phyloP scores from a whole-genome alignment of 2,329 filamentous ascomycete species.

The Paecilomyces niveus region DNA sequence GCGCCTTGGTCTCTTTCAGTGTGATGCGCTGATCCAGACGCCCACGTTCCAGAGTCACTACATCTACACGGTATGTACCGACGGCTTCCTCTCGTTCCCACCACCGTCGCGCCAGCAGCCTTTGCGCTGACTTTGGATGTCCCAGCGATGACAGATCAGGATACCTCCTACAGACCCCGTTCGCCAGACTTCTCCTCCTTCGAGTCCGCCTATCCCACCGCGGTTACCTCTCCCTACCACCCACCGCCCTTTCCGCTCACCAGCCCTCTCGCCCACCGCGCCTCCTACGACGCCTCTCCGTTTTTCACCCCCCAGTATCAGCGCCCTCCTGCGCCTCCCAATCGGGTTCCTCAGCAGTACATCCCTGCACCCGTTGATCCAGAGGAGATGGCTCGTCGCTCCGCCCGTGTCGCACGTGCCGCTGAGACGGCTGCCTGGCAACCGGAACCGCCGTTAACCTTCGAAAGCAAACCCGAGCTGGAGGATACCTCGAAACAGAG shows the following conservation, averaged over 20 bases:
- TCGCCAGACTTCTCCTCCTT: conserved; percentile 47
- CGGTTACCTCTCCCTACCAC: conserved; percentile 24
- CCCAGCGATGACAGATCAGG: conserved; percentile 38
- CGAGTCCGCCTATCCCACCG: conserved; percentile 32
- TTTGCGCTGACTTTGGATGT: background rate
- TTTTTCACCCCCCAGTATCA: conserved; percentile 37
- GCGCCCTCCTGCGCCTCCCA: conserved; percentile 13
- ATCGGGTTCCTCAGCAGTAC: conserved; percentile 29
- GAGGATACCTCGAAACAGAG: conserved; percentile 16
- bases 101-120: conserved; percentile 1
- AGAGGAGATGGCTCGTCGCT: conserved; percentile 37
- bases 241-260: conserved; percentile 21
- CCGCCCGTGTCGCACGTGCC: conserved; percentile 26
- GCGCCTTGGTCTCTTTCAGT: background rate
- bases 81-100: background rate
- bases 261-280: conserved; percentile 29
- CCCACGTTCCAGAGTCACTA: background rate
- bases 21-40: conserved; percentile 7
- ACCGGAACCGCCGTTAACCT: conserved; percentile 13
- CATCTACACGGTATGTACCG: background rate
- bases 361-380: conserved; percentile 22
- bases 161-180: conserved; percentile 40
- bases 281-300: conserved; percentile 41
- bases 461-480: conserved; percentile 8
- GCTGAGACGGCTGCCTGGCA: conserved; percentile 18